Evolutionary conservation across 208 protist species (phyloP), one percentile per base, ranked within the genome.

Genomic region (Acanthamoeba culbertsoni): DNA sequence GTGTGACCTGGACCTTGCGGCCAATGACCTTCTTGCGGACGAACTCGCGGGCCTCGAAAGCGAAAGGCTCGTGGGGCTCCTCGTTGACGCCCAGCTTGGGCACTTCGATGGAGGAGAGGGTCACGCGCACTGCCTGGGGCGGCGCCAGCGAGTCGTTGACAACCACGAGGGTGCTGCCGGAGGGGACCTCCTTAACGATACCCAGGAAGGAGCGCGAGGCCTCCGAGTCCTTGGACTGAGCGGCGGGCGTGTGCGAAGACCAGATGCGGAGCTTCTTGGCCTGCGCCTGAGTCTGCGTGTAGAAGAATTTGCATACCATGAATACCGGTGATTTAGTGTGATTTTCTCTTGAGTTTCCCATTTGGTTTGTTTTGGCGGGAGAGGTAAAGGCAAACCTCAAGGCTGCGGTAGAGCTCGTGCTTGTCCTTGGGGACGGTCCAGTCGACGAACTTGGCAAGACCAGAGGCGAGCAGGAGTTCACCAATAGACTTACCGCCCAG

Each of bases 11-110:
- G 31, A 95, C 95, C 84, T 95, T 95, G 62, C 94, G 62, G 45
- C 96, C 96, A 45, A 97, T 95, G 42, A 97, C 71, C 31, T 84
- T 62, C 48, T 86, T 91, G 63, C 97, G 93, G 7, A 97, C 62
- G 53, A 95, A 95, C 94, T 97, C 96, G 40, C 94, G 79, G 23
- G 96, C 96, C 82, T 97, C 96, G 35, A 42, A 94, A 28, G 95
- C 79, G 43, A 77, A 96, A 28, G 95, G 75, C 75, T 95, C 94
- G 53, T 94, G 59, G 73, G 18, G 28, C 42, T 82, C 42, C 35
- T 92, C 86, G 33, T 12, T 92, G 16, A 63, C 45, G 10, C n/a
- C 3, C 55, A 92, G 37, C 86, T 77, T 71, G 42, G 86, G 86
- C 43, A 92, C 86, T n/a, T 71, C 43, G 55, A 92, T 92, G 42